Conservation (phyloP, 345 rosid species). For the Cardamine resedifolia region DNA sequence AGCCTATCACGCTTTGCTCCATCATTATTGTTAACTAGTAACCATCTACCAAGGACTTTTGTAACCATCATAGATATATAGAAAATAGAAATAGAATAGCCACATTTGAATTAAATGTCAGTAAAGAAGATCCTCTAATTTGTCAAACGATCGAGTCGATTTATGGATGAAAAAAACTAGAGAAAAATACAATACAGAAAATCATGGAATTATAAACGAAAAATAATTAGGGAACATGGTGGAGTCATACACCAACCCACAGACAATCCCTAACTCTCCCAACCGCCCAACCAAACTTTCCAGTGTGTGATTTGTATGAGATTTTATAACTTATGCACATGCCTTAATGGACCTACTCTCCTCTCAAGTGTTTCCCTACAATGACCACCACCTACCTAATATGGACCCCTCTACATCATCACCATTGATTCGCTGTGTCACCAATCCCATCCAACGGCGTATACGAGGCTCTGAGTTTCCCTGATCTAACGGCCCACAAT, state of each 20-base stretch:
- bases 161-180: background rate
- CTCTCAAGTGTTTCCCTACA: constrained; percentile 37
- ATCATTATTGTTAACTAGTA: background rate
- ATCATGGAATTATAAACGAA: constrained; percentile 3
- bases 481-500: constrained; percentile 30
- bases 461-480: background rate
- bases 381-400: constrained; percentile 39
- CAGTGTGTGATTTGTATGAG: constrained; percentile 37
- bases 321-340: constrained; percentile 38
- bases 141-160: background rate
- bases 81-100: background rate
- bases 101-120: background rate
- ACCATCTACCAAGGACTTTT: background rate
- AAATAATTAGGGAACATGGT: constrained; percentile 34
- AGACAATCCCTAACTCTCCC: constrained; percentile 36
- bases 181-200: background rate
- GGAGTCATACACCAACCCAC: constrained; percentile 36
- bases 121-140: constrained; percentile 4
- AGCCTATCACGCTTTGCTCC: background rate
- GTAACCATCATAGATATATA: constrained; percentile 8
- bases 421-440: constrained; percentile 29
- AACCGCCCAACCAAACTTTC: constrained; percentile 40
- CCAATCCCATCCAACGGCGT: constrained; percentile 19
- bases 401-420: constrained; percentile 36
- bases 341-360: constrained; percentile 40